phyloP scores from a whole-genome alignment of 2,329 filamentous ascomycete species.

The Venturia oleaginea region DNA sequence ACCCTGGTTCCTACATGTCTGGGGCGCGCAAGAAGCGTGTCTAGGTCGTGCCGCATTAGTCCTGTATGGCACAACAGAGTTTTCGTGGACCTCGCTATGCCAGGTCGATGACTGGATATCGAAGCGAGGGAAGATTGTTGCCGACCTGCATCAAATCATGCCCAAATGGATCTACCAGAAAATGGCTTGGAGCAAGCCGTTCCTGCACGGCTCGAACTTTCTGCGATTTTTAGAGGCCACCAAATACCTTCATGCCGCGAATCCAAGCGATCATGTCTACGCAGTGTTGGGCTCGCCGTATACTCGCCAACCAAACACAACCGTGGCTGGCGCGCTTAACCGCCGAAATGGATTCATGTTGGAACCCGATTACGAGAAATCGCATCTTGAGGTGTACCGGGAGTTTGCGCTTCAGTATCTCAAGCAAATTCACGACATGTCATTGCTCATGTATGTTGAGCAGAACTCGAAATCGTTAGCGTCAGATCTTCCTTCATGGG shows the following conservation, averaged over 20 bases:
- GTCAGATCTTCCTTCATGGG: not conserved
- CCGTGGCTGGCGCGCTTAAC: not conserved
- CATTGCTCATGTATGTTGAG: constrained; percentile 1
- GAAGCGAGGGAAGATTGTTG: constrained; percentile 1
- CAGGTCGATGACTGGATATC: not conserved
- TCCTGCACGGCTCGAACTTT: not conserved
- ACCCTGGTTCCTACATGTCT: constrained; percentile 5
- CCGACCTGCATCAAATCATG: not conserved
- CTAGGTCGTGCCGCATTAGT: not conserved
- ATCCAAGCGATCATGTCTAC: constrained; percentile 4
- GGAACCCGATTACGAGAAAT: not conserved
- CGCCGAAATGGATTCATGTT: not conserved
- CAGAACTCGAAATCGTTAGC: not conserved
- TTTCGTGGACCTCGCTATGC: not conserved
- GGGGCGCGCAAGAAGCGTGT: constrained; percentile 4
- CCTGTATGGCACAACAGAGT: not conserved
- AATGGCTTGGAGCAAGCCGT: constrained; percentile 2
- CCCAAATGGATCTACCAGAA: not conserved
- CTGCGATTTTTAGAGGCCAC: not conserved
- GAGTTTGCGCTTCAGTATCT: not conserved
- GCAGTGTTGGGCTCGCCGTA: constrained; percentile 1
- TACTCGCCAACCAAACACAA: not conserved
- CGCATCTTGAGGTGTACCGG: not conserved
- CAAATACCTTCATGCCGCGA: not conserved
- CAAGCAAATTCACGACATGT: not conserved